Percentiles rank a stretch among this genome's conserved stretches.
phyloP scores from a whole-genome alignment of 208 protist genomes.

The Leishmania mexicana region DNA sequence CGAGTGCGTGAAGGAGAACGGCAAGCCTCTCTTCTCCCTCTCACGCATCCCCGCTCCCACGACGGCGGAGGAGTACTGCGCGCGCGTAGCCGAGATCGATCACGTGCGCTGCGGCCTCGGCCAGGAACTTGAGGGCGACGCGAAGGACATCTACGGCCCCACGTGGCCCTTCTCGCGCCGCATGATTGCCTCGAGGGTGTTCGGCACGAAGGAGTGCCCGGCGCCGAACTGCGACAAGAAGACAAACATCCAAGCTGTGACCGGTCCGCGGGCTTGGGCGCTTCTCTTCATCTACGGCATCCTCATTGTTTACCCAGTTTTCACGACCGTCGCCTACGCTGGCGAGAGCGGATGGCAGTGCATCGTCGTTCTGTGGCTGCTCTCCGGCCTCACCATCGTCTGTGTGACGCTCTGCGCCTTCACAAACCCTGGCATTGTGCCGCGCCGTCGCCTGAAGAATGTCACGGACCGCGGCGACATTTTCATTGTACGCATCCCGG shows the following conservation, averaged over 20 bases:
- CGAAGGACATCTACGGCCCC: constrained; percentile 46
- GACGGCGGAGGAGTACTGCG: constrained; percentile 45
- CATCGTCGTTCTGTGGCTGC: constrained; percentile 32
- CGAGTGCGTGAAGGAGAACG: constrained; percentile 1
- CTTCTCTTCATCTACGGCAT: constrained; percentile 31
- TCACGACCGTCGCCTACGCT: constrained; percentile 37
- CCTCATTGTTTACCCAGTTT: constrained; percentile 28
- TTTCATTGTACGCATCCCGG: constrained; percentile 45
- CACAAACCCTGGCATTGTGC: constrained; percentile 60
- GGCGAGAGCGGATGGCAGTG: constrained; percentile 25
- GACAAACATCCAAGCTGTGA: constrained; percentile 25
- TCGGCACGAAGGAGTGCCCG: constrained; percentile 12
- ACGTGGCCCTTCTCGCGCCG: constrained; percentile 36
- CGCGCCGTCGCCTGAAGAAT: constrained; percentile 26
- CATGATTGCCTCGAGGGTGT: constrained; percentile 23
- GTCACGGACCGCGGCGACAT: constrained; percentile 38
- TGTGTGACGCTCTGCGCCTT: constrained; percentile 41
- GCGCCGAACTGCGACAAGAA: constrained; percentile 39
- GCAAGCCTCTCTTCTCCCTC: constrained; percentile 14
- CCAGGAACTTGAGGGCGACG: constrained; percentile 30
- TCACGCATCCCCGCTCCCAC: constrained; percentile 18
- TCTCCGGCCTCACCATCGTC: constrained; percentile 27
- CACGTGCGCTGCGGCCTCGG: constrained; percentile 42
- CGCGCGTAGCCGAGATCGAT: constrained; percentile 31
- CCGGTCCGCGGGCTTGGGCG: constrained; percentile 24